These are phyloP conservation scores for Leccinum obscurum DNA, from an alignment of 768 basidiomycete genomes.

Conservation along the genomic window DNA sequence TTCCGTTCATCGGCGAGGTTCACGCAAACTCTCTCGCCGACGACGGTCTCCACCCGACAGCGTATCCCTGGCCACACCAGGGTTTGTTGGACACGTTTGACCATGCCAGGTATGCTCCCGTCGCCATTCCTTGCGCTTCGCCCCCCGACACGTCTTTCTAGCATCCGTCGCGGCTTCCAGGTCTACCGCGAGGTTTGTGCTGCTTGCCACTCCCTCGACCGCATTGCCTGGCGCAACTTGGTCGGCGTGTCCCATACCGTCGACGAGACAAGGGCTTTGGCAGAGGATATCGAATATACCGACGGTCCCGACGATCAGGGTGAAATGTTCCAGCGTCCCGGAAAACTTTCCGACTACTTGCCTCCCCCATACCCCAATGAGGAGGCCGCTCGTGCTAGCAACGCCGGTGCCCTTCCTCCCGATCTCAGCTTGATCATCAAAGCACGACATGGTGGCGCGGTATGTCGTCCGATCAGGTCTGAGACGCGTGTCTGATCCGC, in stretches of 20 bases:
- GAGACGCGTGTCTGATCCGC: slow-evolving; percentile 5
- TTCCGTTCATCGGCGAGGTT: slow-evolving; percentile 89
- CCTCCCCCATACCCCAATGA: slow-evolving; percentile 96
- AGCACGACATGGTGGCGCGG: slow-evolving; percentile 95
- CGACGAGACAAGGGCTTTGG: slow-evolving; percentile 86
- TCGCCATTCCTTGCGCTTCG: slow-evolving; percentile 13
- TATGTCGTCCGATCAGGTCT: slow-evolving; percentile 43
- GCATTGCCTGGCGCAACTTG: slow-evolving; percentile 99
- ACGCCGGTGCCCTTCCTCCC: slow-evolving; percentile 94
- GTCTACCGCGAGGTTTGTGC: slow-evolving; percentile 99
- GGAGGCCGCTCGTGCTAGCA: slow-evolving; percentile 92
- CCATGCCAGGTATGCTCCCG: slow-evolving; percentile 79
- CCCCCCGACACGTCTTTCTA: slow-evolving; percentile 32
- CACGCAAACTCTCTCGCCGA: slow-evolving; percentile 92
- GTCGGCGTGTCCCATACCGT: slow-evolving; percentile 97
- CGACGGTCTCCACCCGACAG: slow-evolving; percentile 87
- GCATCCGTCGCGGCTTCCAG: slow-evolving; percentile 93
- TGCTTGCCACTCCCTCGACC: slow-evolving; percentile 97
- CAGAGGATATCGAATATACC: slow-evolving; percentile 95
- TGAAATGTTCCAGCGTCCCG: slow-evolving; percentile 98
- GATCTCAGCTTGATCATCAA: slow-evolving; percentile 97
- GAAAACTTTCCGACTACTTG: slow-evolving; percentile 97
- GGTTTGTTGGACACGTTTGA: slow-evolving; percentile 91
- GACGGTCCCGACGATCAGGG: slow-evolving; percentile 91
- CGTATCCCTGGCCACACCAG: slow-evolving; percentile 90